Evolutionary conservation across 2,329 filamentous ascomycete species (phyloP).

Genomic region (Cercospora berteroae): DNA sequence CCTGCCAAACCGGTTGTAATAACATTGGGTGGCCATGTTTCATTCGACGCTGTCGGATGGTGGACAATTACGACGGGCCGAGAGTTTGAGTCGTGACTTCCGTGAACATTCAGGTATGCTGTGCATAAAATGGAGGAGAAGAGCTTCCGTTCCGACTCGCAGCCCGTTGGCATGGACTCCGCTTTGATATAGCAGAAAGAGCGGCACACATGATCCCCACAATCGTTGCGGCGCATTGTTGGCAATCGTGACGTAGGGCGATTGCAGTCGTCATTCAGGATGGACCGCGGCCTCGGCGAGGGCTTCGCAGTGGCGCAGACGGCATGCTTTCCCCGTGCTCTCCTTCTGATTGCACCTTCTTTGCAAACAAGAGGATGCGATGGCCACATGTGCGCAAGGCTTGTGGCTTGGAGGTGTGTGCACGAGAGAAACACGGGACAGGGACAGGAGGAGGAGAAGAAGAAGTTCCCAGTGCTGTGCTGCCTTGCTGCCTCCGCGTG

Average conservation of each 20-base stretch:
- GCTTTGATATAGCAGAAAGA: slow-evolving; percentile 7
- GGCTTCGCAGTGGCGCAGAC: slow-evolving; percentile 6
- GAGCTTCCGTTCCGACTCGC: not conserved
- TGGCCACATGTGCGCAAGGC: not conserved
- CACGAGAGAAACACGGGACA: not conserved
- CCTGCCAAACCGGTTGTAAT: slow-evolving; percentile 10
- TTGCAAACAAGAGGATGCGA: not conserved
- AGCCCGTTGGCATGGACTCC: not conserved
- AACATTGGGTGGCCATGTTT: slow-evolving; percentile 12
- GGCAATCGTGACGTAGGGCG: not conserved
- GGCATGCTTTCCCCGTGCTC: slow-evolving; percentile 11
- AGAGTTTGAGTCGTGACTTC: not conserved
- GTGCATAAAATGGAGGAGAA: not conserved
- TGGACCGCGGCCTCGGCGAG: slow-evolving; percentile 4
- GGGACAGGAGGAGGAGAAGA: not conserved
- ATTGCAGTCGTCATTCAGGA: slow-evolving; percentile 1
- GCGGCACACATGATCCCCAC: slow-evolving; percentile 5
- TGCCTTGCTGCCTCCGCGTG: not conserved
- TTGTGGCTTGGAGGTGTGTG: not conserved
- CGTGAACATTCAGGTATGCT: not conserved
- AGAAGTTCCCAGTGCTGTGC: not conserved
- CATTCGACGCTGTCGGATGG: slow-evolving; percentile 1
- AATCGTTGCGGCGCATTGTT: slow-evolving; percentile 4
- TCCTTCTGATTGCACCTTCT: not conserved
- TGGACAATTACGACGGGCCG: slow-evolving; percentile 10